Conservation (phyloP, 495 filamentous ascomycete genomes). For the Penicillium cosmopolitanum region DNA sequence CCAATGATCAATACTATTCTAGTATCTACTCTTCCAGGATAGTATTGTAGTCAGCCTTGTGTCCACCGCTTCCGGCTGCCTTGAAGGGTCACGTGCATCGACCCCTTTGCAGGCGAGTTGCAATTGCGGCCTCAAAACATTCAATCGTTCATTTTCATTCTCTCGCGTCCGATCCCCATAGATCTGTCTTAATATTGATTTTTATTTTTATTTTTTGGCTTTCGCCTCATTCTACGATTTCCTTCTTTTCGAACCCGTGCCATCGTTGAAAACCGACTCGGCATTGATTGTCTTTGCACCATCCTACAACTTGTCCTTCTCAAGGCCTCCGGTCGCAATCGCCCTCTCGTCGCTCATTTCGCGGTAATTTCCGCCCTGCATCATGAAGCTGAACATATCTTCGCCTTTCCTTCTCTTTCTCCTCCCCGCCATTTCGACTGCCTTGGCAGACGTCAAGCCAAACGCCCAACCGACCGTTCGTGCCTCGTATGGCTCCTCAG, state of each 20-base stretch:
- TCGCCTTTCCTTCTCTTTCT: constrained; percentile 39
- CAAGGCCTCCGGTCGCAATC: background rate
- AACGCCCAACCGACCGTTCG: constrained; percentile 16
- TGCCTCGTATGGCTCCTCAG: constrained; percentile 20
- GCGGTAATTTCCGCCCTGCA: constrained; percentile 17
- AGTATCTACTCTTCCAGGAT: too few species aligned
- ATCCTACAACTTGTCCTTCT: background rate
- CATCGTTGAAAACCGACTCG: background rate
- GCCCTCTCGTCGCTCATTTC: constrained; percentile 17
- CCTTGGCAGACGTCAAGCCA: constrained; percentile 25
- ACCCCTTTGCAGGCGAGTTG: constrained; percentile 1
- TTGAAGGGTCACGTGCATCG: background rate
- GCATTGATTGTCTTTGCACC: background rate
- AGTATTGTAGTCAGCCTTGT: too few species aligned
- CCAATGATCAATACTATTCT: too few species aligned
- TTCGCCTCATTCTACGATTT: too few species aligned
- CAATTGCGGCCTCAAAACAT: background rate
- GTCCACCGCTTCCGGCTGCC: background rate
- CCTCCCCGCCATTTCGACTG: constrained; percentile 41
- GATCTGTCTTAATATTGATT: background rate
- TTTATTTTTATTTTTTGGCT: background rate
- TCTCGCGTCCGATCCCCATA: background rate
- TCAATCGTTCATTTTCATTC: background rate
- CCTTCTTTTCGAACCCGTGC: background rate
- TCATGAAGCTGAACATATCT: constrained; percentile 40